Conservation (phyloP, 768 basidiomycete species). For the Flagelloscypha sp. region DNA sequence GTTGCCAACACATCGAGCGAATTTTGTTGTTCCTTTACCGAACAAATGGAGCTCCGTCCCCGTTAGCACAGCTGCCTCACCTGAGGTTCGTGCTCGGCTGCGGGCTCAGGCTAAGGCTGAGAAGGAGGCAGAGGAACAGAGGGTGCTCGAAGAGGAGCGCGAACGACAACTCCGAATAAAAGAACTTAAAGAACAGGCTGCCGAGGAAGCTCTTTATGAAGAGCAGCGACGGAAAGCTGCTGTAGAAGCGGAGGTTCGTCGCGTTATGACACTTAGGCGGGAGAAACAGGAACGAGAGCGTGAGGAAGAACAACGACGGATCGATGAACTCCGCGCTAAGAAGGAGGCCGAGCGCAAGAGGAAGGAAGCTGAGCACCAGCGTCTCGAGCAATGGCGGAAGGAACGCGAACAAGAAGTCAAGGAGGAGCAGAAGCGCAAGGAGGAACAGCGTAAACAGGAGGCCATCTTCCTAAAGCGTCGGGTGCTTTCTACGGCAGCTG, state of each 20-base stretch:
- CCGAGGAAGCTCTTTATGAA: constrained; percentile 34
- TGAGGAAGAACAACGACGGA: constrained; percentile 38
- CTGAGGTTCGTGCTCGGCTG: constrained; percentile 18
- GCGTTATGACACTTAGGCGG: constrained; percentile 28
- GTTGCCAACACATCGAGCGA: too few species aligned
- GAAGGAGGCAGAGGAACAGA: constrained; percentile 35
- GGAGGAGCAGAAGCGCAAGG: constrained; percentile 35
- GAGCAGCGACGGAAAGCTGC: constrained; percentile 31
- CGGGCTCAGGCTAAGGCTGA: constrained; percentile 16
- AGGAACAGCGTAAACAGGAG: constrained; percentile 31
- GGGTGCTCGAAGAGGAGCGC: constrained; percentile 36
- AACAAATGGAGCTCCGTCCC: constrained; percentile 31
- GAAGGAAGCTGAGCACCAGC: constrained; percentile 40
- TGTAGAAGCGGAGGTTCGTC: constrained; percentile 32
- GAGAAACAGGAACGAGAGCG: constrained; percentile 30
- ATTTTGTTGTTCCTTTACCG: constrained; percentile 20
- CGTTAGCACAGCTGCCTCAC: constrained; percentile 6
- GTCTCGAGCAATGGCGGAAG: constrained; percentile 44
- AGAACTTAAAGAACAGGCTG: constrained; percentile 32
- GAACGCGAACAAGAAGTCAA: constrained; percentile 38
- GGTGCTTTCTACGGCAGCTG: too few species aligned
- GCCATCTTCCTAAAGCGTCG: too few species aligned
- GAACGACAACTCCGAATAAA: constrained; percentile 32
- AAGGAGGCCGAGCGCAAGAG: constrained; percentile 39
- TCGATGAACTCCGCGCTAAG: constrained; percentile 37